Base-by-base conservation (phyloP, 1,139 yeast genomes). In the Nadsonia starkeyi-henricii region DNA sequence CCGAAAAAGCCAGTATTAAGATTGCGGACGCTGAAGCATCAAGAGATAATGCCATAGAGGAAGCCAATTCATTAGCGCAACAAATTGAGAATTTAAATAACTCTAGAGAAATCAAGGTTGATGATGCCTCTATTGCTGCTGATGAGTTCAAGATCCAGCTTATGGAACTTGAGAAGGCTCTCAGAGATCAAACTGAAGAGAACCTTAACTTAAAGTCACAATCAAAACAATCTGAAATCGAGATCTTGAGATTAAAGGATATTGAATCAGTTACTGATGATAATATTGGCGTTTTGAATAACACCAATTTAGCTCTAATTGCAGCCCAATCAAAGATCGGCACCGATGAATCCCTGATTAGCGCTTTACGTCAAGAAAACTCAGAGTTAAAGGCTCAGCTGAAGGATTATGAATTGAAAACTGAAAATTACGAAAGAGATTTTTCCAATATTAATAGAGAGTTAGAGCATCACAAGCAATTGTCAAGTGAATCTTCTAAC, bases 281-380 rank as follows among this genome's bases (percentile, higher is more conserved):
- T 3, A 58, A 60, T 43, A 56, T 62, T 12, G 50, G 51, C 33
- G 60, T 62, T 7, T 49, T 62, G 42, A 57, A 58, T 20, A 61
- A 65, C 15, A 58, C 63, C 0, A 54, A 60, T 3, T 55, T 57
- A n/a, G 62, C 65, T 3, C 51, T 59, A 17, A 47, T 56, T n/a
- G 59, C 64, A 2, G 53, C 64, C 17, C 59, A 60, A 48, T 41
- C 54, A 15, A n/a, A 57, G 55, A 43, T 50, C 53, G 12, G 44
- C 51, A 13, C 59, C 58, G 44, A 50, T 58, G 23, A 45, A 54
- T 4, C 45, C 48, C 58, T 58, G 42, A 47, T 60, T 7, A 56
- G 55, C 7, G 53, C 51, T 3, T 58, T 56, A 45, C 55, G 53
- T 41, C 45, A 44, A 13, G 56, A 55, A 3, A 52, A 56, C 21